Evolutionary conservation across 768 basidiomycete genomes (phyloP), one percentile per base, ranked within the genome.

Genomic region (Podaxis sp.): DNA sequence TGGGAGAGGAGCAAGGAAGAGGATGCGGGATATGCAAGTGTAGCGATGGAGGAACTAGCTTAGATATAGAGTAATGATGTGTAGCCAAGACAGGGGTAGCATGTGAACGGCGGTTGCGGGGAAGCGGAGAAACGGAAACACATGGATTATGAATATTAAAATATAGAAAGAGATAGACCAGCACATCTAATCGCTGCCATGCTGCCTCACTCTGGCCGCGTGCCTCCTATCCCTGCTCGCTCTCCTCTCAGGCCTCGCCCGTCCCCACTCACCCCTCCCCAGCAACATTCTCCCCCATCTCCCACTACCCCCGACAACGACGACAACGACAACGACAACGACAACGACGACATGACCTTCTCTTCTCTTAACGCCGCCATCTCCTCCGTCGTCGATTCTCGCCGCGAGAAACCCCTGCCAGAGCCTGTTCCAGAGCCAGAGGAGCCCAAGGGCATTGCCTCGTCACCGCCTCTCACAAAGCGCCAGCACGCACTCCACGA

Each of bases 401-500:
- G 65, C 13, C 68, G 70, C 60, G 67, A 72, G 30, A 73, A 72
- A 67, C 64, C 63, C 33, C 44, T 51, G 0, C 49, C 64, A 37
- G 53, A 17, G 33, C 51, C 58, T 63, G 68, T 33, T 67, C n/a
- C 5, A 17, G 44, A 46, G 15, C 44, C 20, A n/a, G 44, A 46
- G 20, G n/a, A 46, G 44, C 44, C 44, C 44, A 46, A 70, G 20
- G 66, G 65, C 30, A 62, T 68, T 24, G 68, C 72, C 20, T 68
- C 72, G 12, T 69, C 73, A 3, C 64, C 63, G 53, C 64, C 65
- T 22, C 78, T 86, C 69, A 82, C 87, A 28, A 93, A 93, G 75
- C 84, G 93, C 40, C 81, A 85, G 24, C 89, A 94, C 71, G 91
- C 91, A 8, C 77, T 94, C 22, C 83, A 85, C 56, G 93, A 95